Evolutionary conservation across 202 grass and related monocot genomes (phyloP).

Genomic region (Hordeum pubiflorum): DNA sequence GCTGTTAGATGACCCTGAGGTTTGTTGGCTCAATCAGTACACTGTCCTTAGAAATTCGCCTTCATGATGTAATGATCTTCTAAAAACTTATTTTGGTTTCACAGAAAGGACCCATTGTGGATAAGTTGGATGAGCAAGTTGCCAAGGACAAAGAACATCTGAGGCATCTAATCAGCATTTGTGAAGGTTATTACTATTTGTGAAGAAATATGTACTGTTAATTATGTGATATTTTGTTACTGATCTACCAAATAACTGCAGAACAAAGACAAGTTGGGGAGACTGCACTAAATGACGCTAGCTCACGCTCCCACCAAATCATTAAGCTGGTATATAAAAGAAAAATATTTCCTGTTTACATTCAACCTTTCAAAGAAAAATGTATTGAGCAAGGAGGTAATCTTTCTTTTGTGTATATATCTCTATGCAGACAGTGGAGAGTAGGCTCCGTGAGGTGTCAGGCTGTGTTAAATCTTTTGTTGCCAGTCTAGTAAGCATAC

Average conservation of each 20-base stretch:
- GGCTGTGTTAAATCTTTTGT: constrained; percentile 96
- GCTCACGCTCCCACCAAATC: constrained; percentile 98
- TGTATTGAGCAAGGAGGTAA: constrained; percentile 4
- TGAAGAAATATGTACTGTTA: neutral
- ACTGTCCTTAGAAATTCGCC: neutral
- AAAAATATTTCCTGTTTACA: constrained; percentile 8
- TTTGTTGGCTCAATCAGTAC: constrained; percentile 24
- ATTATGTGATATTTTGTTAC: constrained; percentile 21
- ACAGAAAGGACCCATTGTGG: constrained; percentile 94
- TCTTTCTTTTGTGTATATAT: constrained; percentile 20
- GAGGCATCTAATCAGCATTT: constrained; percentile 79
- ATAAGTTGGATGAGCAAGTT: constrained; percentile 85
- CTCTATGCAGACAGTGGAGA: constrained; percentile 70
- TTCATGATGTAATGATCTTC: constrained; percentile 12
- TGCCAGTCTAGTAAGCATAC: constrained; percentile 73
- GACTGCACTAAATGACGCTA: constrained; percentile 92
- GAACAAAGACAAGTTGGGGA: constrained; percentile 98
- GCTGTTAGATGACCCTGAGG: constrained; percentile 96
- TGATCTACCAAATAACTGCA: constrained; percentile 29
- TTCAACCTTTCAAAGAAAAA: constrained; percentile 16
- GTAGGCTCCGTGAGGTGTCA: constrained; percentile 73
- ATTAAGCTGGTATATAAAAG: constrained; percentile 77
- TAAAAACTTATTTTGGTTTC: constrained; percentile 12
- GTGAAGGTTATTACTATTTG: constrained; percentile 65
- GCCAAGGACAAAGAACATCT: constrained; percentile 70